Evolutionary conservation across 2,329 filamentous ascomycete species (phyloP), one percentile per base, ranked within the genome.

Genomic region (Pseudogymnoascus verrucosus): DNA sequence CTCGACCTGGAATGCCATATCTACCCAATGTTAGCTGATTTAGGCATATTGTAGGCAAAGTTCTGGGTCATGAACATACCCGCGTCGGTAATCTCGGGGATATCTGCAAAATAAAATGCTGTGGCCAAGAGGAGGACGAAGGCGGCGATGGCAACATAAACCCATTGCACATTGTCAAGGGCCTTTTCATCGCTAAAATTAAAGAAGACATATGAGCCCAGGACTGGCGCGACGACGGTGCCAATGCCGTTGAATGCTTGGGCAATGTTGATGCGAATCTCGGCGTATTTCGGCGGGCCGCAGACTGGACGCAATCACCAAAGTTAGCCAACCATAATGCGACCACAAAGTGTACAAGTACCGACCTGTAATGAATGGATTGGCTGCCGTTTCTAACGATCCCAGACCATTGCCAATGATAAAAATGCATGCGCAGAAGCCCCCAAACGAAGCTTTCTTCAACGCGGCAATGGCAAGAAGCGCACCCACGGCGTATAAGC

Each of bases 221-320:
- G 78, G 0, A 91, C 83, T 1, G 89, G 89, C 0, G 88, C 88
- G 37, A 91, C 79, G 60, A 91, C 86, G 7, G 87, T 88, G 36
- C 89, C 89, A 60, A 91, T 84, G 63, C 87, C 89, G 70, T 92
- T 89, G 76, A 92, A 88, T 63, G 88, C 87, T 73, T 93, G 89
- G 1, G 89, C 87, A 62, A 91, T 78, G 75, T 92, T 89, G 77
- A 93, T 86, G 68, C 89, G 85, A 66, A 91, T 80, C 70, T 90
- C 89, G 4, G 88, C 84, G 74, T 87, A 90, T 67, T 83, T 82
- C 5, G 89, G 87, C 3, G 89, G 89, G 5, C 59, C 59, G 4
- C 59, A 61, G 31, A 60, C 51, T 57, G n/a, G 16, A 19, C 34
- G 11, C 26, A 57, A 19, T 4, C 26, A 57, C 8, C 7, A 5